Evolutionary conservation across 2,329 filamentous ascomycete genomes (phyloP).

Genomic region (Corynespora cassiicola): DNA sequence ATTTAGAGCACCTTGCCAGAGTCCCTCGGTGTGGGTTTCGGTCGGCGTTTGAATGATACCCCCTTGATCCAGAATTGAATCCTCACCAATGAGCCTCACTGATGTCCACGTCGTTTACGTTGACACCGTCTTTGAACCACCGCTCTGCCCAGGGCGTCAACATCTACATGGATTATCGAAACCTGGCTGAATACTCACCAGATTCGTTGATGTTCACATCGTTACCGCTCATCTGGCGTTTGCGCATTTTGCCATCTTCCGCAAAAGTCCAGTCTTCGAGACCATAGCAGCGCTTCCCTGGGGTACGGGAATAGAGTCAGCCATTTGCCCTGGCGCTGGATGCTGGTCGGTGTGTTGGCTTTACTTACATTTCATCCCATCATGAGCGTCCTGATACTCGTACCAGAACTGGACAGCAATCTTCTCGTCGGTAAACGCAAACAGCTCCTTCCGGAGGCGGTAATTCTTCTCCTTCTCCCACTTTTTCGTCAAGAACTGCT

Average conservation of each 20-base stretch:
- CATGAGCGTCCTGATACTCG: constrained; percentile 72
- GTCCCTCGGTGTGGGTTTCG: not conserved
- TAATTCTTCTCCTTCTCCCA: constrained; percentile 78
- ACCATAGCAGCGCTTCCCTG: constrained; percentile 77
- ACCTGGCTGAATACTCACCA: constrained; percentile 19
- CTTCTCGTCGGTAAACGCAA: constrained; percentile 75
- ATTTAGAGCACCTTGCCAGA: not conserved
- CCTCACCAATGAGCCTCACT: constrained; percentile 69
- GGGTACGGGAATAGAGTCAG: too few relatives aligned
- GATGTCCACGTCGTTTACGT: constrained; percentile 72
- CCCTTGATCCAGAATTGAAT: constrained; percentile 4
- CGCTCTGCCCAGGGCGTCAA: constrained; percentile 53
- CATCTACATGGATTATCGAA: not conserved
- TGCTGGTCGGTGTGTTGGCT: constrained; percentile 69
- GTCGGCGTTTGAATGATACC: constrained; percentile 30
- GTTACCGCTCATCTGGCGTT: constrained; percentile 78
- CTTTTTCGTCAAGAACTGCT: constrained; percentile 72
- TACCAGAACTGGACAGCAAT: constrained; percentile 95
- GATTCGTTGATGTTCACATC: constrained; percentile 68
- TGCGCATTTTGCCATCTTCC: constrained; percentile 72
- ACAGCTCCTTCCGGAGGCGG: constrained; percentile 81
- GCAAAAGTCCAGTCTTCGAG: constrained; percentile 82
- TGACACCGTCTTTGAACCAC: constrained; percentile 74
- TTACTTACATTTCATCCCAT: constrained; percentile 76
- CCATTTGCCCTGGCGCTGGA: too few relatives aligned